Base-by-base conservation (phyloP, 2,329 filamentous ascomycete species). In the Alternaria hordeiaustralica region DNA sequence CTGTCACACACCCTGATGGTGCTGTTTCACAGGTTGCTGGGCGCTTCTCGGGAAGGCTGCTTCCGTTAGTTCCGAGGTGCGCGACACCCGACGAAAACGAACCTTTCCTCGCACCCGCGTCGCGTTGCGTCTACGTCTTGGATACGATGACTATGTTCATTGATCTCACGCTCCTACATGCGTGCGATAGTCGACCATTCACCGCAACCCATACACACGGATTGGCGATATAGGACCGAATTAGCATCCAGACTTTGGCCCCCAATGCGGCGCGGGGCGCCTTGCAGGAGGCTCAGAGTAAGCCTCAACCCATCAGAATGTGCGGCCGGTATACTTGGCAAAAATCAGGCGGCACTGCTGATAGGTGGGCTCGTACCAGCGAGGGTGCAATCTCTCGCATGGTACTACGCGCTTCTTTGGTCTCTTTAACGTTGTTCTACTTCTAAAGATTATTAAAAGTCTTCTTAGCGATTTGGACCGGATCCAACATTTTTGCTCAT, bases 291-390 rank as follows among this genome's bases (percentile, higher is more conserved):
- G 11, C 13, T 26, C 9, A 30, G 12, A 9, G 9, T 18, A 8
- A 28, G 46, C 13, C 12, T n/a, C 9, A 23, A 36, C 33, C 33
- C 33, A 36, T 36, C 15, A 36, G 15, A 2, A 36, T 36, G 33
- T 58, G 63, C 71, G 69, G 51, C 33, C 12, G 57, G 43, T 46
- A 55, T 54, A 53, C 63, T 60, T 59, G 36, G 65, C 56, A 30
- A 58, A 57, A 63, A 67, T 26, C 28, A 49, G 44, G 63, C 45
- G 21, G 25, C 33, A 56, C 44, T 23, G 20, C 41, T 51, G 62
- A 55, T 54, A 54, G 70, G 71, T 30, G 58, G 46, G 50, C 55
- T 54, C 30, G 65, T 55, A 58, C 67, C 66, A 67, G 61, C 51
- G 59, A 62, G 68, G 61, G 68, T 73, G 69, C 54, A 50, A 36